phyloP scores from a whole-genome alignment of 805 yeast species.

The Saturnispora dispora region DNA sequence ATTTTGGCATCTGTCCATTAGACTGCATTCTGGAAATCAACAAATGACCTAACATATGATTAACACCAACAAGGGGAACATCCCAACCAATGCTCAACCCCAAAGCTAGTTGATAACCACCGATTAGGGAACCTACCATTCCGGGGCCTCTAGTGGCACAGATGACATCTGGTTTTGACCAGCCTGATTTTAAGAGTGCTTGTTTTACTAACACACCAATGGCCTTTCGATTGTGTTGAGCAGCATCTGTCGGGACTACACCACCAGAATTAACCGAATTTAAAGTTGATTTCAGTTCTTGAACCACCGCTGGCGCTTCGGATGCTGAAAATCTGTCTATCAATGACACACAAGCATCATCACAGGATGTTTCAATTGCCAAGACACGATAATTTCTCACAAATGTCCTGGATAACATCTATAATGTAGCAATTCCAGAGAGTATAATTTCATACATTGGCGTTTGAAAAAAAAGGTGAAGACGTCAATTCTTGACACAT shows the following conservation, averaged over 20 bases:
- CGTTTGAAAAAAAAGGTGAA: neutral
- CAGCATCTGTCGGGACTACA: constrained; percentile 78
- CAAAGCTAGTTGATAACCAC: constrained; percentile 76
- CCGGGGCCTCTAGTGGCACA: constrained; percentile 97
- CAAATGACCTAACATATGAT: constrained; percentile 93
- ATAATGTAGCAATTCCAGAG: neutral
- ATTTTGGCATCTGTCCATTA: constrained; percentile 37
- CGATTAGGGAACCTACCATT: constrained; percentile 79
- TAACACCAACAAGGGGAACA: constrained; percentile 78
- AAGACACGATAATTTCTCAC: constrained; percentile 47
- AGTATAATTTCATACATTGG: neutral
- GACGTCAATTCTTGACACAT: neutral
- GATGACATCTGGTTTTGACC: constrained; percentile 54
- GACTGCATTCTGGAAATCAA: constrained; percentile 49
- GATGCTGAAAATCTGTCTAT: constrained; percentile 38
- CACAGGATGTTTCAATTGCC: constrained; percentile 91
- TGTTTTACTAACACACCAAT: constrained; percentile 44
- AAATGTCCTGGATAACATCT: neutral
- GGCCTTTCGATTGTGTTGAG: constrained; percentile 59
- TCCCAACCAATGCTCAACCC: constrained; percentile 76
- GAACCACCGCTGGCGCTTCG: constrained; percentile 40
- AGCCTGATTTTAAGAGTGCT: constrained; percentile 32
- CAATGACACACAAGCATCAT: constrained; percentile 85
- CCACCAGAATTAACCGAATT: constrained; percentile 69
- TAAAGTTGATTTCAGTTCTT: constrained; percentile 56